phyloP scores from a whole-genome alignment of 352 stramenopile genomes.

The Phytophthora tubulina region DNA sequence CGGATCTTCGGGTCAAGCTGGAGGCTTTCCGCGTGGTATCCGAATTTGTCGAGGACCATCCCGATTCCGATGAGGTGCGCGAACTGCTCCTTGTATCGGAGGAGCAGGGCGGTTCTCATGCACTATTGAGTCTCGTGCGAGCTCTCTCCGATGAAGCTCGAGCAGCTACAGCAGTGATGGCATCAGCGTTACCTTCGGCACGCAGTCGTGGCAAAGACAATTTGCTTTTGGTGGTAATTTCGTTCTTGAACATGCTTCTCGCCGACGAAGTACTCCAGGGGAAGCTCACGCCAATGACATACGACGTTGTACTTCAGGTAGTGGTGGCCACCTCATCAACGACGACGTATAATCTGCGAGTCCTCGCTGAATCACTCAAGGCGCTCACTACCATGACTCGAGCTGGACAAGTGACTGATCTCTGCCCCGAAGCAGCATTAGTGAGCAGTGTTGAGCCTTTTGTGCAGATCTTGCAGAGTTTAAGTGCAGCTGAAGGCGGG shows the following conservation, averaged over 20 bases:
- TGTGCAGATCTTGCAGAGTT: conserved; percentile 47
- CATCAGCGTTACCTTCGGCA: conserved; percentile 17
- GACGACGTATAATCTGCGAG: conserved; percentile 32
- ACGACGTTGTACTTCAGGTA: conserved; percentile 68
- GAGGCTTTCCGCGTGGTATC: conserved; percentile 53
- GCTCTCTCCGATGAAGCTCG: conserved; percentile 60
- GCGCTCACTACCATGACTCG: conserved; percentile 64
- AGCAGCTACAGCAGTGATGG: conserved; percentile 12
- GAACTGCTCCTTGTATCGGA: conserved; percentile 43
- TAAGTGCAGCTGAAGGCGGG: conserved; percentile 9
- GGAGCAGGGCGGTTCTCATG: conserved; percentile 38
- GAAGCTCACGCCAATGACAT: conserved; percentile 68
- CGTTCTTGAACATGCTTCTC: conserved; percentile 62
- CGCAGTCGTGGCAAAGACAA: conserved; percentile 23
- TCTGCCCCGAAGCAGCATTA: conserved; percentile 49
- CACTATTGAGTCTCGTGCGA: conserved; percentile 60
- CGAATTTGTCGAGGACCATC: conserved; percentile 60
- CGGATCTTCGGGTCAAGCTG: conserved; percentile 55
- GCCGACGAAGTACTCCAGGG: conserved; percentile 56
- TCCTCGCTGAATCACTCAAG: conserved; percentile 60
- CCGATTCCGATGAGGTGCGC: conserved; percentile 30
- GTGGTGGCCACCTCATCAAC: conserved; percentile 39
- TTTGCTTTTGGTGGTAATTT: conserved; percentile 52
- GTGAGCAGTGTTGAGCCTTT: conserved; percentile 59
- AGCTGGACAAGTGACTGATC: conserved; percentile 31